Conservation (phyloP, 257 asterid species). For the Nicotiana otophora region DNA sequence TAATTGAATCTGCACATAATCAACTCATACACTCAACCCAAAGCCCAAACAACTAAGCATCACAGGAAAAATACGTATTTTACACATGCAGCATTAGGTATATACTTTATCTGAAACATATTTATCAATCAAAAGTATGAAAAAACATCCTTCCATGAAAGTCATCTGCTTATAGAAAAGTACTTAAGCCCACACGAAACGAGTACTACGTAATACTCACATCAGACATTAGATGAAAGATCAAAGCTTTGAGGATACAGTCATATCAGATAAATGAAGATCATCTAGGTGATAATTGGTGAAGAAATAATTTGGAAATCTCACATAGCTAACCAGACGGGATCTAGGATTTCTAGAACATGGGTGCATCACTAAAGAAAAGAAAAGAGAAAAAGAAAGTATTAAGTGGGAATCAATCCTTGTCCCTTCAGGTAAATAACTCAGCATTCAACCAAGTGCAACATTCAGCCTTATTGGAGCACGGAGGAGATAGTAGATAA, state of each 20-base stretch:
- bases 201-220: not conserved
- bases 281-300: not conserved
- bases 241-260: not conserved
- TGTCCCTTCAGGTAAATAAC: too few relatives aligned
- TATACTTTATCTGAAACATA: not conserved
- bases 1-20: conserved; percentile 75
- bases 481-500: too few relatives aligned
- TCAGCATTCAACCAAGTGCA: too few relatives aligned
- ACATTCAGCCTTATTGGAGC: too few relatives aligned
- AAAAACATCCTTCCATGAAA: not conserved
- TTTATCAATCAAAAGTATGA: not conserved
- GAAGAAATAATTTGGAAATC: not conserved
- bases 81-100: not conserved
- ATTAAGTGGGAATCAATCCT: too few relatives aligned
- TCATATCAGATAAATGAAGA: not conserved
- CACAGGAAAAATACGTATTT: not conserved
- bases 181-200: not conserved
- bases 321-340: not conserved
- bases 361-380: too few relatives aligned
- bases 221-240: not conserved
- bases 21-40: conserved; percentile 13
- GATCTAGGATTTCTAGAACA: too few relatives aligned
- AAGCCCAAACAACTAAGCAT: not conserved
- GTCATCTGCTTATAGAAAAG: not conserved
- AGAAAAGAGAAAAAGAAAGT: too few relatives aligned